phyloP scores from a whole-genome alignment of 371 early-diverging fungal species.

The Rhizopus arrhizus region DNA sequence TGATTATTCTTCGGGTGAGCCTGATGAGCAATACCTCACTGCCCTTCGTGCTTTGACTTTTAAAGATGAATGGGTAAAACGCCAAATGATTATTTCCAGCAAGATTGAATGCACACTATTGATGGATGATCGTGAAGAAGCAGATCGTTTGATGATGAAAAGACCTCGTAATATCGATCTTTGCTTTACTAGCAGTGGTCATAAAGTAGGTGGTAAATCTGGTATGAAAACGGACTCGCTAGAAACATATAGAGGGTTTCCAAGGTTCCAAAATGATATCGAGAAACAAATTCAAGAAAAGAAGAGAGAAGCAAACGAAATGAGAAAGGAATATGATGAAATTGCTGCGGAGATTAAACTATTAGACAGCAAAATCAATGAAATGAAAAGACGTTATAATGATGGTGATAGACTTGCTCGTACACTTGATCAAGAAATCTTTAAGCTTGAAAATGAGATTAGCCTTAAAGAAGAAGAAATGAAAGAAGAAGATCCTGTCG shows the following conservation, averaged over 20 bases:
- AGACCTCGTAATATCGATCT: constrained; percentile 71
- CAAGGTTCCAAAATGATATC: constrained; percentile 52
- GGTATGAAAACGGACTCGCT: constrained; percentile 52
- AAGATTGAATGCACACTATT: constrained; percentile 81
- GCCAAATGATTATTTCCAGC: constrained; percentile 73
- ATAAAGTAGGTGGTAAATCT: constrained; percentile 63
- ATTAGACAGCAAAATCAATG: not conserved
- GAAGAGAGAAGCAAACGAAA: not conserved
- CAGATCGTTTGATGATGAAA: constrained; percentile 71
- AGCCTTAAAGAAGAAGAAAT: constrained; percentile 44
- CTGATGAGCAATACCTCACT: constrained; percentile 64
- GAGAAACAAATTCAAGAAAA: constrained; percentile 34
- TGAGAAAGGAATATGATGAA: not conserved
- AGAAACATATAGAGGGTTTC: constrained; percentile 36
- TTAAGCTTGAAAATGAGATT: constrained; percentile 5
- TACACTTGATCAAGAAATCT: constrained; percentile 7
- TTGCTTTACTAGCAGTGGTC: constrained; percentile 69
- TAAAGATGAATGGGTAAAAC: constrained; percentile 72
- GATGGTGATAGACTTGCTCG: not conserved
- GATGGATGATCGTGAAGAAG: constrained; percentile 70
- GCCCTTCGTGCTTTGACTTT: constrained; percentile 69
- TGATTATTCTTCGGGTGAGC: constrained; percentile 75
- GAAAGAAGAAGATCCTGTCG: constrained; percentile 68
- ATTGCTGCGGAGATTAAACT: constrained; percentile 1
- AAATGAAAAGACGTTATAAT: not conserved